Percentiles rank a stretch among this genome's conserved stretches.
phyloP scores from a whole-genome alignment of 352 stramenopile genomes.

The Pythium aquatile region DNA sequence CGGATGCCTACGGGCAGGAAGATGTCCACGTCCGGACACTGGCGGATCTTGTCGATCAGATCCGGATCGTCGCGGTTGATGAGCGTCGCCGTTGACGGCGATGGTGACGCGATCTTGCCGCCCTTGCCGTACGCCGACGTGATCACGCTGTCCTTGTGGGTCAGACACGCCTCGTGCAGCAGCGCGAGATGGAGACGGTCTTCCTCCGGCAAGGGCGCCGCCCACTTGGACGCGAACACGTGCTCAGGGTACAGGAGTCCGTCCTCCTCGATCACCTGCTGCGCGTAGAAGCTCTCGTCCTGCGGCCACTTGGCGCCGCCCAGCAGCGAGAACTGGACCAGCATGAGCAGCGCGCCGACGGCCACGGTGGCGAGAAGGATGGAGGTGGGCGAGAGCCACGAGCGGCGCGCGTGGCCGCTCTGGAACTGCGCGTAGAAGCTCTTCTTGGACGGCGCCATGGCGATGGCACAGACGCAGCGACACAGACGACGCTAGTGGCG shows the following conservation, averaged over 20 bases:
- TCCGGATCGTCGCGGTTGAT: constrained; percentile 34
- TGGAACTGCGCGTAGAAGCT: constrained; percentile 23
- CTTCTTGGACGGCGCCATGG: constrained; percentile 14
- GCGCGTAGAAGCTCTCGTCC: constrained; percentile 9
- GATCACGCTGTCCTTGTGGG: constrained; percentile 46
- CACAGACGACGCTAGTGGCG: background rate
- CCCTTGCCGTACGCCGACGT: constrained; percentile 19
- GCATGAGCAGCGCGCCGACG: constrained; percentile 13
- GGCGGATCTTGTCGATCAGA: constrained; percentile 41
- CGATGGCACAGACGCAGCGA: background rate
- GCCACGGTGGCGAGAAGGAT: constrained; percentile 17
- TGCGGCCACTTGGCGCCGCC: constrained; percentile 1
- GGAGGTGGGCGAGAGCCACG: constrained; percentile 22
- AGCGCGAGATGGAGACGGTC: constrained; percentile 49
- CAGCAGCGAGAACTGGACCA: constrained; percentile 15
- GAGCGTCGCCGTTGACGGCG: constrained; percentile 2
- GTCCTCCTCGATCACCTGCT: constrained; percentile 10
- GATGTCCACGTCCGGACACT: constrained; percentile 64
- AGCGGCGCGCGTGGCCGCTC: constrained; percentile 16
- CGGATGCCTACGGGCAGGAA: constrained; percentile 51
- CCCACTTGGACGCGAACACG: constrained; percentile 15
- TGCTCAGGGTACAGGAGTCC: constrained; percentile 16
- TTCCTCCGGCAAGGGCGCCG: constrained; percentile 4
- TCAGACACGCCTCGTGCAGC: constrained; percentile 45
- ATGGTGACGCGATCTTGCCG: constrained; percentile 13